Conservation (phyloP, 2,329 filamentous ascomycete species). For the Orbilia ellipsospora region DNA sequence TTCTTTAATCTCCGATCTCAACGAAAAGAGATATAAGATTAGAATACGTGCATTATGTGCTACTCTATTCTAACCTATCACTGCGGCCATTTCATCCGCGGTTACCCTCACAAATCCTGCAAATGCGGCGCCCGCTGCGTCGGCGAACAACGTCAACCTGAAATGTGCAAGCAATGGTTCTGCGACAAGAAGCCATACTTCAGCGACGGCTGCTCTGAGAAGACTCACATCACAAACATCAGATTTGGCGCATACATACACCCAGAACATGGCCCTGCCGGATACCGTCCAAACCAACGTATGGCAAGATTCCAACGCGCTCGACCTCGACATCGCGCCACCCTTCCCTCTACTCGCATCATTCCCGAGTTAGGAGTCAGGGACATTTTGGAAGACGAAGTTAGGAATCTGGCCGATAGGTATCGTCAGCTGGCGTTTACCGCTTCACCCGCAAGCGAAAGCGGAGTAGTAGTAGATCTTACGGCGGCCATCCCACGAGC, state of each 20-base stretch:
- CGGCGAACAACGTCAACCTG: constrained; percentile 37
- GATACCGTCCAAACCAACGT: constrained; percentile 18
- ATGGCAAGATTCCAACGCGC: constrained; percentile 5
- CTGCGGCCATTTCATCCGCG: constrained; percentile 45
- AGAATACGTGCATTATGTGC: constrained; percentile 21
- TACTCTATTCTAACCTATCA: constrained; percentile 32
- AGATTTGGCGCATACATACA: constrained; percentile 31
- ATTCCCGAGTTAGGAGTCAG: neutral
- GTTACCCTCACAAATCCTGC: neutral
- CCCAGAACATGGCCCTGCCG: constrained; percentile 14
- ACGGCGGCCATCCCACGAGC: too few species aligned
- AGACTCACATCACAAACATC: constrained; percentile 32
- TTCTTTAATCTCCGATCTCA: too few species aligned
- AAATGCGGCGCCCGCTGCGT: constrained; percentile 21
- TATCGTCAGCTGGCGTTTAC: too few species aligned
- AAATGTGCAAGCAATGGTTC: constrained; percentile 39
- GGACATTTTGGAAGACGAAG: neutral
- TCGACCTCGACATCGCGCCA: neutral
- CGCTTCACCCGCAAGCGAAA: too few species aligned
- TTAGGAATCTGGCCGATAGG: neutral
- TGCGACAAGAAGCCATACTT: constrained; percentile 42
- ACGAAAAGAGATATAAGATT: too few species aligned
- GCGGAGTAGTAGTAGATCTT: too few species aligned
- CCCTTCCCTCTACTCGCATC: neutral
- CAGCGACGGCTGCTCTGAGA: constrained; percentile 26